Base-by-base conservation (phyloP, 2,329 filamentous ascomycete species). In the Tympanopsis confertula region DNA sequence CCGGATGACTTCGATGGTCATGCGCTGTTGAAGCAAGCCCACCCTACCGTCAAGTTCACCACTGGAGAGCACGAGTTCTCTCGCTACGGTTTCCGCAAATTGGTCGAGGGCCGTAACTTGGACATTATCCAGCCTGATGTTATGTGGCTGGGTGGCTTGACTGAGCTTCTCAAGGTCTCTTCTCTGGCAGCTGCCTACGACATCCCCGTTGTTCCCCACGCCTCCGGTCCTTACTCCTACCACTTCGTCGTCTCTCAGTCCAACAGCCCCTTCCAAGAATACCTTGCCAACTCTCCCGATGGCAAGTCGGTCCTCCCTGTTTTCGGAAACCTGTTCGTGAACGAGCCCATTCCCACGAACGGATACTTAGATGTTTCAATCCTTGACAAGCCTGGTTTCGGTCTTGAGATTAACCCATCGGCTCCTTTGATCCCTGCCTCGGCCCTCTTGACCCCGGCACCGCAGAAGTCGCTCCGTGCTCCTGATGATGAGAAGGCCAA, bases 71-170 rank as follows among this genome's bases (percentile, higher is more conserved):
- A 40, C 26, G 39, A 40, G 20, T 40, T 33, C 36, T 38, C 39
- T 24, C 39, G 39, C 5, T 40, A 24, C 20, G 39, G 39, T 13
- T 40, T 38, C 39, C 35, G 39, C 4, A 28, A 33, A 26, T 26
- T 40, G 20, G 35, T 40, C 30, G 39, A 38, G 20, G 26, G 24
- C 22, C 39, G 39, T 14, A 15, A 38, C 17, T 12, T 40, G 15
- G 39, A 40, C 26, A 36, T 40, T 13, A 24, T 40, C 29, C 39
- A 40, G 39, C 39, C 39, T 5, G 39, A 40, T 36, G 39, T 40
- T 26, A 40, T 40, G 39, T 40, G 39, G 39, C 30, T 36, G 18
- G 39, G 39, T 35, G 39, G 39, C 4, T 15, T 40, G 35, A 40
- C 39, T 3, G 39, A 40, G 36, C 39, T 40, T 5, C 20, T 40